Percentiles rank a stretch among this genome's conserved stretches.
phyloP scores from a whole-genome alignment of 495 filamentous ascomycete species.

The Delitschia confertaspora region DNA sequence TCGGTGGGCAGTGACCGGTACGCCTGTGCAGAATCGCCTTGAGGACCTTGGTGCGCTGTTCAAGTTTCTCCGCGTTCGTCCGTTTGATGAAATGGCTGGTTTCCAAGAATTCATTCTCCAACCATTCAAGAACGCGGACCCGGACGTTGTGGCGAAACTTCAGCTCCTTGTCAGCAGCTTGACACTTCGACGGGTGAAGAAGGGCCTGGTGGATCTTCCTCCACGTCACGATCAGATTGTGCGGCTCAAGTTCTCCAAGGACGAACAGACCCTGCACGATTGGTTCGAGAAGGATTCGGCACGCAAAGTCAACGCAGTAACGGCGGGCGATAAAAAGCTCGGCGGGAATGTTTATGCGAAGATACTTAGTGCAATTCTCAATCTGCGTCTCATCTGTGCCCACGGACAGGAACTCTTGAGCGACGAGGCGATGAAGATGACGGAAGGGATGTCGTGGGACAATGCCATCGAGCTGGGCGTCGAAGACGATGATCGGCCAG shows the following conservation, averaged over 20 bases:
- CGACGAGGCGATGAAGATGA: slow-evolving; percentile 66
- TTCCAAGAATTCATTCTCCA: slow-evolving; percentile 71
- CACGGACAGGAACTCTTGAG: slow-evolving; percentile 83
- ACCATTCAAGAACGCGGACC: slow-evolving; percentile 75
- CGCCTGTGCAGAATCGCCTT: slow-evolving; percentile 82
- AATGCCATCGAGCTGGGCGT: slow-evolving; percentile 82
- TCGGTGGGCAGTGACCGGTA: slow-evolving; percentile 93
- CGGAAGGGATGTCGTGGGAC: slow-evolving; percentile 66
- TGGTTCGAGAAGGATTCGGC: slow-evolving; percentile 55
- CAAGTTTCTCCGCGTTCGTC: slow-evolving; percentile 75
- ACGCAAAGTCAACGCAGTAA: slow-evolving; percentile 49
- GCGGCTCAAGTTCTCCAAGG: slow-evolving; percentile 46
- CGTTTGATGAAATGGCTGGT: slow-evolving; percentile 68
- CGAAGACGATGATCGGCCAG: slow-evolving; percentile 51
- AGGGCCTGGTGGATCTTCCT: slow-evolving; percentile 70
- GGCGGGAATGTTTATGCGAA: slow-evolving; percentile 80
- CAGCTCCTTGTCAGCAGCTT: slow-evolving; percentile 88
- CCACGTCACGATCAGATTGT: slow-evolving; percentile 62
- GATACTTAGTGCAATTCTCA: slow-evolving; percentile 81
- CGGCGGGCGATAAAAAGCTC: slow-evolving; percentile 51
- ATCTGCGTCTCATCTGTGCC: slow-evolving; percentile 81
- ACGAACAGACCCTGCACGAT: slow-evolving; percentile 49
- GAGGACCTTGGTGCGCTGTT: slow-evolving; percentile 87
- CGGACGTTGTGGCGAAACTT: slow-evolving; percentile 72
- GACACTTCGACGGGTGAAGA: slow-evolving; percentile 85